phyloP scores from a whole-genome alignment of 1,284 basidiomycete genomes.

The Butyriboletus appendiculatus region DNA sequence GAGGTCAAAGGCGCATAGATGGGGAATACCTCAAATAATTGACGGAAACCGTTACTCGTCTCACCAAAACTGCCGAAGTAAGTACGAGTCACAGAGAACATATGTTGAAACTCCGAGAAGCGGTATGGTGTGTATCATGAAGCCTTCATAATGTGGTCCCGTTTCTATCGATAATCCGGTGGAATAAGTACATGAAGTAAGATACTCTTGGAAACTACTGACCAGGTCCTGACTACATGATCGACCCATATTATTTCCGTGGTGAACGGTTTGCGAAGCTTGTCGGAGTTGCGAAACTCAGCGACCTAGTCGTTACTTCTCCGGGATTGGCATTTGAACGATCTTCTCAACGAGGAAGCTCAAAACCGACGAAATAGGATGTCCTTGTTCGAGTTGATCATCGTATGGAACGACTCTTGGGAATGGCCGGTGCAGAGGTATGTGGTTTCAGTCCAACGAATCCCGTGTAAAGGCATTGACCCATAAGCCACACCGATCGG shows the following conservation, averaged over 20 bases:
- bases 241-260: background rate
- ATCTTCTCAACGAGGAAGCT: too few species aligned
- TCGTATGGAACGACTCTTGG: background rate
- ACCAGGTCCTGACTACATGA: background rate
- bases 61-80: background rate
- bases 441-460: background rate
- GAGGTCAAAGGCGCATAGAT: background rate
- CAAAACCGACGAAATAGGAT: background rate
- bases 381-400: background rate
- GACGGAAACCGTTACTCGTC: too few species aligned
- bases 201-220: background rate
- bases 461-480: background rate
- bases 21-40: too few species aligned
- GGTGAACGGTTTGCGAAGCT: background rate
- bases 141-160: background rate
- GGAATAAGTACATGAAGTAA: background rate
- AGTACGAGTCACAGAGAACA: background rate
- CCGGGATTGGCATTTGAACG: background rate
- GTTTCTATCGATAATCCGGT: too few species aligned
- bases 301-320: background rate
- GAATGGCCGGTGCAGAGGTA: background rate
- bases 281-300: conserved; percentile 3
- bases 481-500: background rate
- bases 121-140: background rate
- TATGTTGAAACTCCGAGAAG: background rate